Base-by-base conservation (phyloP, 1,139 yeast genomes). In the Blastobotrys malaysiensis region DNA sequence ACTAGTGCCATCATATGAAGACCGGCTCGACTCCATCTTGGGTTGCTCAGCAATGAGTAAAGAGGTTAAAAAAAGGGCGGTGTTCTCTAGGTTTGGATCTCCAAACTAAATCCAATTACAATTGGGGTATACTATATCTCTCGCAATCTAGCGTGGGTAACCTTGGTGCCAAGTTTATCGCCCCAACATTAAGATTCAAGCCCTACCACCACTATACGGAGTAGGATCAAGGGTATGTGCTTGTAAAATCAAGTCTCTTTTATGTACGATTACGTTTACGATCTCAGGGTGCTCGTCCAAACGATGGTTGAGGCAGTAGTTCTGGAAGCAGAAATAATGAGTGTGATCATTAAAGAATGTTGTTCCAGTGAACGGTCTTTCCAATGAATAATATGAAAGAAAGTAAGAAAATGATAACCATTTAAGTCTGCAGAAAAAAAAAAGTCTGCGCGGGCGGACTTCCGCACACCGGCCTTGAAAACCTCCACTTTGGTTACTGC, bases 21-120 rank as follows among this genome's bases (percentile, higher is more conserved):
- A 54, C 51, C 56, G 43, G 6, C 51, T 54, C 9, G 56, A 54
- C 16, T 54, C 56, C 56, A 54, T 54, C 46, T 11, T 45, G 19
- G 6, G 7, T 6, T 5, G 3, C 9, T 26, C 3, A 26, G 13
- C n/a, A n/a, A n/a, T n/a, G n/a, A n/a, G n/a, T n/a, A n/a, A n/a
- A n/a, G n/a, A n/a, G n/a, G n/a, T n/a, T n/a, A 18, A 43, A 14
- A 14, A n/a, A 14, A 16, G 18, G 20, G 5, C 4, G 46, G 26
- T 39, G 9, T 7, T 6, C n/a, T 45, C 31, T 26, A 31, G 39
- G 16, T 13, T 31, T 31, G 14, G 16, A 31, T 13, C 4, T 31
- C 39, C 39, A 31, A 31, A 9, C 13, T 22, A 22, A 13, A 19
- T 44, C 22, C 14, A 21, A 14, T 46, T 46, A 24, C 18, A 5